A percentile compares a stretch with the other conserved stretches of the same genome.
These are phyloP conservation scores for Ceratobasidium theobromae DNA, from an alignment of 1,284 basidiomycete genomes.

Conservation along the genomic window DNA sequence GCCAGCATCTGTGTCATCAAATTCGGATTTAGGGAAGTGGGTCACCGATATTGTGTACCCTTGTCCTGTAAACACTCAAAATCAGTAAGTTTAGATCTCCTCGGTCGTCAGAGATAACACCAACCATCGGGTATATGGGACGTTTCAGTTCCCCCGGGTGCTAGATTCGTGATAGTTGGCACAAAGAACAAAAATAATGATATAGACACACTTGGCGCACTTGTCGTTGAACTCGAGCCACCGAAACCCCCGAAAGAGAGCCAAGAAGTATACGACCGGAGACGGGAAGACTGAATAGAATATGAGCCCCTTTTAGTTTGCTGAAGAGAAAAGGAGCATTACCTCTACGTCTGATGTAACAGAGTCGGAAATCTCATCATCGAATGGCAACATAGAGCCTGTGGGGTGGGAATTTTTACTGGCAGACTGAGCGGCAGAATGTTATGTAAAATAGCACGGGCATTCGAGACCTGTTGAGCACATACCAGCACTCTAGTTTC, in stretches of 20 bases:
- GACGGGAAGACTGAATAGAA: background rate
- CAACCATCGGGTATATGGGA: background rate
- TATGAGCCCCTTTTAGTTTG: background rate
- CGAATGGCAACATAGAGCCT: background rate
- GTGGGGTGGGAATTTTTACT: background rate
- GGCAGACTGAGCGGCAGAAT: background rate
- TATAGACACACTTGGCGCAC: background rate
- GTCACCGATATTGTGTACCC: background rate
- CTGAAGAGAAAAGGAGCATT: background rate
- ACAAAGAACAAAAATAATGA: background rate
- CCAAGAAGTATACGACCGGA: constrained; percentile 8
- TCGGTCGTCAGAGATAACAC: background rate
- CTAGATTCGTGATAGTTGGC: background rate
- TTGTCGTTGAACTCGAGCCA: background rate
- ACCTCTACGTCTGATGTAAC: background rate
- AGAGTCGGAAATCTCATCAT: background rate
- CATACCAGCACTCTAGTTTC: constrained; percentile 7
- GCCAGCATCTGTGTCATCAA: background rate
- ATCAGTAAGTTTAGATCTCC: background rate
- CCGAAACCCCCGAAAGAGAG: constrained; percentile 4
- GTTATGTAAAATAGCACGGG: background rate
- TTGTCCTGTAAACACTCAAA: background rate
- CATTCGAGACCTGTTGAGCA: background rate
- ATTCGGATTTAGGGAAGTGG: background rate
- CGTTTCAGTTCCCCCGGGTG: background rate